Evolutionary conservation across 2,329 filamentous ascomycete species (phyloP).

Genomic region (Stagonosporopsis chrysanthemi): DNA sequence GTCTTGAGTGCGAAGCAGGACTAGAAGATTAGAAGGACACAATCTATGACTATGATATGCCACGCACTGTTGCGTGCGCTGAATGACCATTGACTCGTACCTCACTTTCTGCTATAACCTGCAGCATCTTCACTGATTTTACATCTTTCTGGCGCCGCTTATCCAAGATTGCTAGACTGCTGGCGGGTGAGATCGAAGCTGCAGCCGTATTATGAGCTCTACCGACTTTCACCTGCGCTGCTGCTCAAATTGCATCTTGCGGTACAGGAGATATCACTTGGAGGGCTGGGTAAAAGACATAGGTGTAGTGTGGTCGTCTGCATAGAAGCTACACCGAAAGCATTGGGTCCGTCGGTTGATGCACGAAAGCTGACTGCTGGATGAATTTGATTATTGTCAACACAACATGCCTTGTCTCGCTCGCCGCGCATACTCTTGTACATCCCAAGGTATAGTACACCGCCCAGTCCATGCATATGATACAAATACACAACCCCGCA

Average conservation of each 20-base stretch:
- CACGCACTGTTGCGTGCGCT: neutral
- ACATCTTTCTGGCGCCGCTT: too few species aligned
- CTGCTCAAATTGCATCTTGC: neutral
- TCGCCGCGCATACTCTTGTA: constrained; percentile 1
- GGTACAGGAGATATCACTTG: neutral
- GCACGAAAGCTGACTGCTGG: neutral
- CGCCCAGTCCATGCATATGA: constrained; percentile 29
- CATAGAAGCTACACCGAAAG: too few species aligned
- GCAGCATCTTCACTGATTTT: too few species aligned
- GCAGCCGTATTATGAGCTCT: too few species aligned
- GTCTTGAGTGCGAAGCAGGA: constrained; percentile 63
- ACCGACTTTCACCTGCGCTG: neutral
- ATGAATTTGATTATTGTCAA: neutral
- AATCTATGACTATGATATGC: neutral
- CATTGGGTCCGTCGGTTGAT: too few species aligned
- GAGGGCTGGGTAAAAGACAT: too few species aligned
- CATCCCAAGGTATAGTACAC: constrained; percentile 29
- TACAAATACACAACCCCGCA: constrained; percentile 25
- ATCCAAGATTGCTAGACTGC: too few species aligned
- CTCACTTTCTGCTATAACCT: too few species aligned
- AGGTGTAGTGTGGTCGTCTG: too few species aligned
- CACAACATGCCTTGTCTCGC: neutral
- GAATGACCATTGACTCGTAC: neutral
- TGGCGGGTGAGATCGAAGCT: neutral
- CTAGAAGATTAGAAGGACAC: neutral